Base-by-base conservation (phyloP, 2,329 filamentous ascomycete species). In the Fusarium lyarnte region DNA sequence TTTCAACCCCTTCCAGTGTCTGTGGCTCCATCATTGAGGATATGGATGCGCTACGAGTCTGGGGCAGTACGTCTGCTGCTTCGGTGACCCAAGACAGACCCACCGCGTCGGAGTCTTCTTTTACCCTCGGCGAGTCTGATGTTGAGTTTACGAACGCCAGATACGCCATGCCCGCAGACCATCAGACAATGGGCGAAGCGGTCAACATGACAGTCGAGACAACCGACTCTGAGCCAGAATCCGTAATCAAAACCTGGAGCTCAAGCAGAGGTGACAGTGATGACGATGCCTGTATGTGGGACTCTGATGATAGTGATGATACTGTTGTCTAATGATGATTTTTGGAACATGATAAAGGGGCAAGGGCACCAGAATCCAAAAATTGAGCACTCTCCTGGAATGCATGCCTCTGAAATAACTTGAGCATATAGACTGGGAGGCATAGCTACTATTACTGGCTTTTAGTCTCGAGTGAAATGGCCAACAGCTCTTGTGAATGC, bases 21-120 rank as follows among this genome's bases (percentile, higher is more conserved):
- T 76, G 78, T 16, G 79, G 78, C 8, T 83, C 82, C 8, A 77
- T 84, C 42, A 69, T 82, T 12, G 81, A 81, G 12, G 82, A 79
- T 6, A 59, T 85, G 60, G 76, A 74, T 7, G 74, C 72, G 5
- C 71, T 86, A 53, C 76, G 71, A 12, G 62, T 85, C 21, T 76
- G 73, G 43, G 78, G 80, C 9, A 79, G 77, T 66, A 78, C 77
- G 10, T 82, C 79, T 8, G 79, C 77, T 4, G 80, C 78, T 5
- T 83, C 81, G 1, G 70, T 84, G 39, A 80, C 78, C 8, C 81
- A 81, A 38, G 78, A 80, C 49, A 77, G 69, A 2, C 81, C 81
- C 1, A 72, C 82, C 16, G 69, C 62, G 21, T 81, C 82, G 1
- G 83, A 84, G 64, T 65, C 76, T n/a, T 64, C 76, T 21, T 84